Evolutionary conservation across 371 early-diverging fungal species (phyloP).

Genomic region (Parasitella parasitica): DNA sequence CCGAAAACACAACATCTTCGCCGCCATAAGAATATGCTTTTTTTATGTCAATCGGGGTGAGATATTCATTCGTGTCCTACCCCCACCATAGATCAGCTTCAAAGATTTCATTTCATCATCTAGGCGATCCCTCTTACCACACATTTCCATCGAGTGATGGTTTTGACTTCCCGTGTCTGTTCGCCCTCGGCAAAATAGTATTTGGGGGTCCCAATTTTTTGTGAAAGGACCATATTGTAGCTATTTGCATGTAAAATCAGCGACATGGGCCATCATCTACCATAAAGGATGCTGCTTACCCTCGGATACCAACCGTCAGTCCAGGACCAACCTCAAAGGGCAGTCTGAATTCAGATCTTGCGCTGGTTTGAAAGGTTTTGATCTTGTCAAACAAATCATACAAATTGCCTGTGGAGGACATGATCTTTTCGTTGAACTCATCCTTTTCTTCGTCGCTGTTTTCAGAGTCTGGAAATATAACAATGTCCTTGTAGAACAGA

Average conservation of each 20-base stretch:
- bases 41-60: slow-evolving; percentile 58
- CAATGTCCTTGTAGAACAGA: slow-evolving; percentile 48
- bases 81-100: slow-evolving; percentile 1
- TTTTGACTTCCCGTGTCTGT: slow-evolving; percentile 51
- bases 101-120: neutral
- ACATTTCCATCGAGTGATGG: slow-evolving; percentile 59
- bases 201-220: slow-evolving; percentile 39
- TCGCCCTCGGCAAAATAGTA: slow-evolving; percentile 53
- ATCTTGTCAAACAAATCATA: slow-evolving; percentile 1
- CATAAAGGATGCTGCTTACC: neutral
- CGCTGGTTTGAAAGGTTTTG: neutral
- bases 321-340: slow-evolving; percentile 13
- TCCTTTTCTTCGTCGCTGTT: neutral
- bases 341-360: slow-evolving; percentile 12
- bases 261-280: neutral
- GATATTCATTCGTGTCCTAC: slow-evolving; percentile 51
- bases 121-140: slow-evolving; percentile 27
- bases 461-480: neutral
- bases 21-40: slow-evolving; percentile 59
- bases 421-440: neutral
- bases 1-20: slow-evolving; percentile 57
- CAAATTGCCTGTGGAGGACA: neutral
- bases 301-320: slow-evolving; percentile 9
- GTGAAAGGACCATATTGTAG: slow-evolving; percentile 43
- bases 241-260: neutral